These are phyloP conservation scores for Sordariomycetes sp. DNA, from an alignment of 2,329 filamentous ascomycete genomes.

Conservation along the genomic window DNA sequence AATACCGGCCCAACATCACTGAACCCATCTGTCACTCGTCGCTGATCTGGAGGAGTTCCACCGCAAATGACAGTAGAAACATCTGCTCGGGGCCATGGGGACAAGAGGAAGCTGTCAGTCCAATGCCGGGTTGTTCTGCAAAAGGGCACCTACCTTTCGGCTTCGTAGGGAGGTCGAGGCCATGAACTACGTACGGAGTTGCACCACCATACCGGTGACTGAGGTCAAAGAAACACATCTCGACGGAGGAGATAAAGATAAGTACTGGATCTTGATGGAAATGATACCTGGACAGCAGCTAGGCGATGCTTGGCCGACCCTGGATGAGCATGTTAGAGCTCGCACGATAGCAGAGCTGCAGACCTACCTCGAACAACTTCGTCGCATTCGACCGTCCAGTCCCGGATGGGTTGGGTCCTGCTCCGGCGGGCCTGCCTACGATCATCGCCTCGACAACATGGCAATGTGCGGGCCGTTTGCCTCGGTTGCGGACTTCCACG, in stretches of 20 bases:
- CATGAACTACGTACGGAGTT: constrained; percentile 5
- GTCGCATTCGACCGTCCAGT: constrained; percentile 4
- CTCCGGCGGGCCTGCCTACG: constrained; percentile 7
- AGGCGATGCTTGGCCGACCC: constrained; percentile 7
- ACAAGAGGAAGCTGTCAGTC: no score
- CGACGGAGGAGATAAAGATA: constrained; percentile 4
- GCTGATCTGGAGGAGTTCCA: no score
- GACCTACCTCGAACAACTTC: constrained; percentile 6
- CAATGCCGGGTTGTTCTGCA: no score
- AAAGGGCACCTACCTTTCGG: no score
- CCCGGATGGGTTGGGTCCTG: constrained; percentile 4
- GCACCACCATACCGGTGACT: constrained; percentile 5
- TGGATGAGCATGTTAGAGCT: constrained; percentile 4
- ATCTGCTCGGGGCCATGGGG: no score
- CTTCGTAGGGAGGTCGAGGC: constrained; percentile 7
- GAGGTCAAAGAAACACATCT: constrained; percentile 4
- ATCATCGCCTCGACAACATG: constrained; percentile 7
- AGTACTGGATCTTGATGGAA: constrained; percentile 9
- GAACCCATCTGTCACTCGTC: no score
- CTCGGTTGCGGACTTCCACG: constrained; percentile 7
- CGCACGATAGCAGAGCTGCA: constrained; percentile 5
- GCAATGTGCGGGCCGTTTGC: constrained; percentile 7
- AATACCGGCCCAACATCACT: no score
- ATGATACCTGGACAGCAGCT: constrained; percentile 6
- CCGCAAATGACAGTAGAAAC: no score